Evolutionary conservation across 2,329 filamentous ascomycete species (phyloP), one percentile per base, ranked within the genome.

Genomic region (Exserohilum rostratum): DNA sequence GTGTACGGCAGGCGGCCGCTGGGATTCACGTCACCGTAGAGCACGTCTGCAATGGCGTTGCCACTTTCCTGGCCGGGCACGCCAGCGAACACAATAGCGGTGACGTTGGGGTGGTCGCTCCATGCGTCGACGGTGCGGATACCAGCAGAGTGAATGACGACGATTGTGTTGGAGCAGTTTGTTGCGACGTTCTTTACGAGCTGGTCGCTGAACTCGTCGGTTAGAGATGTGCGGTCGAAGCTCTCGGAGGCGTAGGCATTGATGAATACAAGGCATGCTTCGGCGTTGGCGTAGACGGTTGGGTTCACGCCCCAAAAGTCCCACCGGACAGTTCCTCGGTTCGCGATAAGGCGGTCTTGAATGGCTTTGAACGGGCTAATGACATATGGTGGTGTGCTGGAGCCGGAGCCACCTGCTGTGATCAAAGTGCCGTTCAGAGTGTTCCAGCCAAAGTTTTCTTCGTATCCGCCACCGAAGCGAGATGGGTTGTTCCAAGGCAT

Each of bases 41-140:
- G 84, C 10, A 96, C 82, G 63, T 95, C 90, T 9, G 84, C 83
- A 47, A 96, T 83, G 1, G 88, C 83, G 68, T 91, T 88, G 48
- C 91, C 91, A 13, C 86, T 88, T 72, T 96, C 89, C 70, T 96
- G 88, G 9, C 91, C 91, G 0, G 90, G 90, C 10, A 91, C 76
- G 62, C 89, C 89, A 13, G 90, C 90, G 84, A 34, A 35, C 20
- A 20, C 27, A 18, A 46, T 22, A 9, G 35, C 27, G 22, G 42
- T 29, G 11, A 47, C n/a, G 15, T 34, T 46, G 22, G 35, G 46
- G 22, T 49, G 29, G 37, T 50, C 46, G 20, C 20, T 45, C 33
- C 38, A 35, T 29, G 20, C 47, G 6, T 86, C 85, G 17, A 97
- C 77, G 0, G 95, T 78, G 2, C 93, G 89, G 1, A 92, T 85